Base-by-base conservation (phyloP, 2,329 filamentous ascomycete genomes). In the Verticillium dahliae region DNA sequence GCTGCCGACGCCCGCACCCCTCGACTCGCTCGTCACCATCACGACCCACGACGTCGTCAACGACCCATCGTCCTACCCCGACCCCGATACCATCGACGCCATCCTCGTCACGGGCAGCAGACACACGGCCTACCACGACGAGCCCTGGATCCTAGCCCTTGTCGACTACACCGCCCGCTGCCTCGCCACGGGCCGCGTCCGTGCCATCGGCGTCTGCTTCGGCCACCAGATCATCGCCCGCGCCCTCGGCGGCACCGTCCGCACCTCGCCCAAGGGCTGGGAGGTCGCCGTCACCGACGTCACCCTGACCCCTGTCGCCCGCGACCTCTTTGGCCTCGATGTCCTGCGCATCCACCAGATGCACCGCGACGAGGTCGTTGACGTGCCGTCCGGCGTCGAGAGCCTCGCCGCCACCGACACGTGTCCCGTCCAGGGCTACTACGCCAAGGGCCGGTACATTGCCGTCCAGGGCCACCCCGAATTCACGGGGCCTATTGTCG, bases 401-500 rank as follows among this genome's bases (percentile, higher is more conserved):
- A 74, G 79, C 2, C 80, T 96, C 1, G 91, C 86, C 2, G 82
- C 80, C 50, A 90, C 89, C 1, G 80, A 82, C 3, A 75, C 80
- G 56, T 96, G 92, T 76, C 76, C 81, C 10, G 86, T 92, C n/a
- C 92, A 96, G 73, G 90, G 87, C 64, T 91, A 96, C 84, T 90
- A 95, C 71, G 74, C 81, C 22, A 84, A 87, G 9, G 78, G 81
- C 52, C 81, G 82, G 39, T 78, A 90, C 63, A 87, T 96, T 63
- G 88, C 90, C 0, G 85, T 96, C 1, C 92, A 97, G 77, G 92
- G 91, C 6, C 92, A 96, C 73, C 92, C 92, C 0, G 92, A 97
- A 73, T 95, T 94, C 72, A 90, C 82, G 4, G 80, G 81, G 62
- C 82, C 86, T 15, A 92, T 96, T 66, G 84, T 92, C 68, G 78